Evolutionary conservation across 192 early-diverging fungal species (phyloP).

Genomic region (Backusella morwellensis): DNA sequence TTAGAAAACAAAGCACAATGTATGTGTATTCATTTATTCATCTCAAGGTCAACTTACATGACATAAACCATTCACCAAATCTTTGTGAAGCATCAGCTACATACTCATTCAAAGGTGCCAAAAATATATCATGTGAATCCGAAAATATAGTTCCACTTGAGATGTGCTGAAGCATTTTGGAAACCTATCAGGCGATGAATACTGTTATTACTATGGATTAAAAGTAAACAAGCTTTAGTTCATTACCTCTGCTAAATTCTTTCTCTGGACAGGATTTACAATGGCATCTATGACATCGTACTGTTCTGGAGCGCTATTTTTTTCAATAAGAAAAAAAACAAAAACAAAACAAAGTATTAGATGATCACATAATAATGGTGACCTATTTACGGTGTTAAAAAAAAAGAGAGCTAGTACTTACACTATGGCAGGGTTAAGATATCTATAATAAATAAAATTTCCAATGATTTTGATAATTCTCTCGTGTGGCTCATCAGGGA

Average conservation of each 20-base stretch:
- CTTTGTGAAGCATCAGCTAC: slow-evolving; percentile 61
- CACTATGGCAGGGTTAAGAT: slow-evolving; percentile 95
- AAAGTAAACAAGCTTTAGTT: neutral
- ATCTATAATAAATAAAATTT: slow-evolving; percentile 97
- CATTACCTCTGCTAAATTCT: slow-evolving; percentile 87
- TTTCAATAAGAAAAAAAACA: neutral
- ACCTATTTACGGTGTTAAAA: no score
- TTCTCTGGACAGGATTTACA: slow-evolving; percentile 87
- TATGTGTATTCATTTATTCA: neutral
- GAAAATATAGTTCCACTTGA: slow-evolving; percentile 38
- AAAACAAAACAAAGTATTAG: neutral
- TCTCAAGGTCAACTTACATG: slow-evolving; percentile 18
- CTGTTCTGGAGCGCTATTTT: slow-evolving; percentile 85
- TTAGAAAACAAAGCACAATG: neutral
- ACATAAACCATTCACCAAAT: slow-evolving; percentile 85
- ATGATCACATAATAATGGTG: no score
- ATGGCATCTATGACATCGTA: slow-evolving; percentile 91
- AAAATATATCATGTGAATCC: slow-evolving; percentile 14
- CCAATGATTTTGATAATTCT: slow-evolving; percentile 89
- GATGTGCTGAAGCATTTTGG: slow-evolving; percentile 95
- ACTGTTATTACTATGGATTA: no score
- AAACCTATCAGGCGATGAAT: slow-evolving; percentile 24
- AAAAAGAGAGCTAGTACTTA: neutral
- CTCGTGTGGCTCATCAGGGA: slow-evolving; percentile 76
- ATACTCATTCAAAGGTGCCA: slow-evolving; percentile 7